Evolutionary conservation across 768 basidiomycete species (phyloP), one percentile per base, ranked within the genome.

Genomic region (Obba rivulosa): DNA sequence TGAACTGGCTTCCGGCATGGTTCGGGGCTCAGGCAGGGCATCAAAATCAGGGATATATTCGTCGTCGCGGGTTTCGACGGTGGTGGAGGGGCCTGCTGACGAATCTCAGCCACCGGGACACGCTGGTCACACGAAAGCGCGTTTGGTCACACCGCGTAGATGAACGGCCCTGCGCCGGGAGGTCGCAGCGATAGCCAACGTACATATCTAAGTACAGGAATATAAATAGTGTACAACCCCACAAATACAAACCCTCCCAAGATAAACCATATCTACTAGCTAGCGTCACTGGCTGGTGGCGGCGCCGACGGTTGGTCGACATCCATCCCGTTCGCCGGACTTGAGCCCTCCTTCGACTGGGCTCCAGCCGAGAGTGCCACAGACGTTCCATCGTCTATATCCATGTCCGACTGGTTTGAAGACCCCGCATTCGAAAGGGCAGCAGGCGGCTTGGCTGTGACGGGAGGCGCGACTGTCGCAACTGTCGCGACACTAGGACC

Each of bases 401-500:
- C 70, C 70, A 69, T 66, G 16, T 53, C 58, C 3, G 57, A 55
- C 35, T 53, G 54, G 3, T 55, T 55, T 4, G 56, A 48, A 10
- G 59, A 51, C 4, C 42, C 45, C 0, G 50, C 45, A 1, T 34
- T 36, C 16, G 31, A 28, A 7, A 36, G 22, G 9, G 39, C 34
- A 10, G 50, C 11, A 16, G 24, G 34, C 11, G 39, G 21, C 1
- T 45, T 10, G 8, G 39, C 34, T 31, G 25, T 43, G 24, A 34
- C 23, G 35, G 35, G 50, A 3, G 44, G 21, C 16, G 43, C 48
- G 58, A 55, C 40, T 50, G 60, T 20, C 50, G 60, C 53, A 52
- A 67, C 34, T 17, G 67, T 64, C 31, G 85, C 77, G 2, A 77
- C 84, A 63, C 87, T 89, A 3, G 87, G 87, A 4, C 87, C 87